A percentile compares a stretch with the other conserved stretches of the same genome.
These are phyloP conservation scores for Fusarium cicatricum DNA, from an alignment of 2,329 filamentous ascomycete genomes.

Conservation along the genomic window DNA sequence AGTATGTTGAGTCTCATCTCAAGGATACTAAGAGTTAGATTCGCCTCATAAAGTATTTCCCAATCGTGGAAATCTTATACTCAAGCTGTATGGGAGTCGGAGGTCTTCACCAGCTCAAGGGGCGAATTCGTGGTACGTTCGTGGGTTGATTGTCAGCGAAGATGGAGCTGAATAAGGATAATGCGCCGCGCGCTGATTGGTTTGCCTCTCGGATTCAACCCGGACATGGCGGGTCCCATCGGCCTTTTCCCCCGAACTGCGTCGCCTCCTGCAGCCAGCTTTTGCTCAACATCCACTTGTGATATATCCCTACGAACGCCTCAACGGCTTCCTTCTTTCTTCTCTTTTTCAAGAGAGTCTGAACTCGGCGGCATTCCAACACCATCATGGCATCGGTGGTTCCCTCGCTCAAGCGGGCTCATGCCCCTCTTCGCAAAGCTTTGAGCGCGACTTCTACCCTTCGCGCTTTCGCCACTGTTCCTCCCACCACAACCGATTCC, in stretches of 20 bases:
- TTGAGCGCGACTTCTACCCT: slow-evolving; percentile 45
- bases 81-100: no score
- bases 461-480: slow-evolving; percentile 59
- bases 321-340: slow-evolving; percentile 3
- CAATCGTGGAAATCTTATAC: no score
- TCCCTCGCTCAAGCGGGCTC: slow-evolving; percentile 53
- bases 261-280: slow-evolving; percentile 35
- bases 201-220: slow-evolving; percentile 11
- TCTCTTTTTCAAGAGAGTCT: slow-evolving; percentile 2
- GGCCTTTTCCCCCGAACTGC: slow-evolving; percentile 40
- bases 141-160: slow-evolving; percentile 4
- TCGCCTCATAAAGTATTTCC: no score
- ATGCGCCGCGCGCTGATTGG: slow-evolving; percentile 32
- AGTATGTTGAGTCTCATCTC: no score
- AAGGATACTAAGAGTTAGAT: no score
- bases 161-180: slow-evolving; percentile 36
- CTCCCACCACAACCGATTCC: slow-evolving; percentile 44
- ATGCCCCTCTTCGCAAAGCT: slow-evolving; percentile 53
- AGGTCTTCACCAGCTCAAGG: no score
- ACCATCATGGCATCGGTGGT: slow-evolving; percentile 51
- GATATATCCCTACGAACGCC: slow-evolving; percentile 22
- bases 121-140: not conserved
- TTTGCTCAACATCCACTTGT: slow-evolving; percentile 31
- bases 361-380: not conserved
- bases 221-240: slow-evolving; percentile 40